Conservation (phyloP, 2,329 filamentous ascomycete genomes). For the Colletotrichum sansevieriae region DNA sequence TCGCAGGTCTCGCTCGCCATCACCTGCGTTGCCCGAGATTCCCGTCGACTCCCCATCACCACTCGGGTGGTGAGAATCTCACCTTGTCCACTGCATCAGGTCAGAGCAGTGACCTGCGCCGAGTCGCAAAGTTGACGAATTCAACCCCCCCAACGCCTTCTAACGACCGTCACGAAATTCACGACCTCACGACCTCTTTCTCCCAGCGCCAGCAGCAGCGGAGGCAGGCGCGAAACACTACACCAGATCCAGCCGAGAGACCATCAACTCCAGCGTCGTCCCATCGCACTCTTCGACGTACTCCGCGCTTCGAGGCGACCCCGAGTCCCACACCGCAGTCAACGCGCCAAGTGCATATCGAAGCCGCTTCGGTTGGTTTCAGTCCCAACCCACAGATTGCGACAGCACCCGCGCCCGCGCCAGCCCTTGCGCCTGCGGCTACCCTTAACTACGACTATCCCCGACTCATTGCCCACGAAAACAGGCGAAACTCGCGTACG, state of each 20-base stretch:
- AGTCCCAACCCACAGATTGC: slow-evolving; percentile 56
- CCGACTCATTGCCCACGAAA: slow-evolving; percentile 45
- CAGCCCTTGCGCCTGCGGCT: slow-evolving; percentile 35
- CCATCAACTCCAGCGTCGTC: slow-evolving; percentile 61
- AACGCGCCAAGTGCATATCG: slow-evolving; percentile 57
- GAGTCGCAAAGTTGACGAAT: slow-evolving; percentile 61
- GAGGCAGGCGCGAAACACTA: slow-evolving; percentile 54
- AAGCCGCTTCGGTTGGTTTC: slow-evolving; percentile 63
- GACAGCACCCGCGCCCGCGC: slow-evolving; percentile 47
- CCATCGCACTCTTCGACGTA: slow-evolving; percentile 62
- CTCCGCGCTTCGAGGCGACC: slow-evolving; percentile 62
- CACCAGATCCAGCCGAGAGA: slow-evolving; percentile 56
- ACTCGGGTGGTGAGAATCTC: slow-evolving; percentile 58
- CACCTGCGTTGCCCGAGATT: slow-evolving; percentile 5
- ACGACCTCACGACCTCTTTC: slow-evolving; percentile 59
- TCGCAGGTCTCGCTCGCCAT: slow-evolving; percentile 18
- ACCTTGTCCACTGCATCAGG: slow-evolving; percentile 62
- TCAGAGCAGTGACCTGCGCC: slow-evolving; percentile 50
- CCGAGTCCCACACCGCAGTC: slow-evolving; percentile 56
- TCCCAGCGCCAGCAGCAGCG: slow-evolving; percentile 58
- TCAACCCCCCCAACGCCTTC: slow-evolving; percentile 53
- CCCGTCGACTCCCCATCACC: slow-evolving; percentile 46
- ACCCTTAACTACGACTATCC: slow-evolving; percentile 38
- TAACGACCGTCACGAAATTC: slow-evolving; percentile 69
- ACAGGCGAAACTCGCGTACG: slow-evolving; percentile 43